phyloP scores from a whole-genome alignment of 192 early-diverging fungal species.

The Hyaloraphidium curvatum region DNA sequence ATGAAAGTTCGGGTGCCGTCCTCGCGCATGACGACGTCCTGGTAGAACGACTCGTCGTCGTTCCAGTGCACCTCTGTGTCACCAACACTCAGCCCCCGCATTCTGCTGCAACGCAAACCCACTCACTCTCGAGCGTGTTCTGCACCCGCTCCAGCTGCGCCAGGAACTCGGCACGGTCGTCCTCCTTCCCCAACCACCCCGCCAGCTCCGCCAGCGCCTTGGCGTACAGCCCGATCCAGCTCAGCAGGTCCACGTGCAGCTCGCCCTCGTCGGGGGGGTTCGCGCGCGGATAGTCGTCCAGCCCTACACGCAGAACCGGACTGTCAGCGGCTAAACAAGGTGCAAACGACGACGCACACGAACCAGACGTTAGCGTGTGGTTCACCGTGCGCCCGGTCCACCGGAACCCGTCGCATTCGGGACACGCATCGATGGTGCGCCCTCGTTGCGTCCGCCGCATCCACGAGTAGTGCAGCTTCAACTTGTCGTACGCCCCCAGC shows the following conservation, averaged over 20 bases:
- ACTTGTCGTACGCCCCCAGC: slow-evolving; percentile 33
- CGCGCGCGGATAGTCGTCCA: slow-evolving; percentile 88
- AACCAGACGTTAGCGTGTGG: slow-evolving; percentile 73
- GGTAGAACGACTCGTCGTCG: slow-evolving; percentile 32
- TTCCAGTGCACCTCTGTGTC: slow-evolving; percentile 47
- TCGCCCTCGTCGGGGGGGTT: slow-evolving; percentile 46
- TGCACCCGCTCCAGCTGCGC: slow-evolving; percentile 30
- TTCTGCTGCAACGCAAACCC: not conserved
- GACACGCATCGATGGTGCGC: slow-evolving; percentile 9
- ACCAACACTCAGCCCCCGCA: not conserved
- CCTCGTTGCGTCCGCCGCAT: slow-evolving; percentile 64
- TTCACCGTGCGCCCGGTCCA: slow-evolving; percentile 72
- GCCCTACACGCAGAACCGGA: slow-evolving; percentile 17
- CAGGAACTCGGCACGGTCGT: slow-evolving; percentile 34
- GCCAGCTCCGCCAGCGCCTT: slow-evolving; percentile 37
- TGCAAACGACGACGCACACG: not conserved
- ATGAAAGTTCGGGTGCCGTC: slow-evolving; percentile 10
- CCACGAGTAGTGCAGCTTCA: slow-evolving; percentile 53
- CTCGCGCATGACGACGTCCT: slow-evolving; percentile 39
- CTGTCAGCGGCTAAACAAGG: not conserved
- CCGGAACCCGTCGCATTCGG: slow-evolving; percentile 48
- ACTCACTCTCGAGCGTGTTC: slow-evolving; percentile 27
- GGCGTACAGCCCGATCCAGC: slow-evolving; percentile 49
- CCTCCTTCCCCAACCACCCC: slow-evolving; percentile 24
- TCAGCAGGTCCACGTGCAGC: slow-evolving; percentile 57